Evolutionary conservation across 78 protist genomes (phyloP).

Genomic region (Pigoraptor vietnamica): DNA sequence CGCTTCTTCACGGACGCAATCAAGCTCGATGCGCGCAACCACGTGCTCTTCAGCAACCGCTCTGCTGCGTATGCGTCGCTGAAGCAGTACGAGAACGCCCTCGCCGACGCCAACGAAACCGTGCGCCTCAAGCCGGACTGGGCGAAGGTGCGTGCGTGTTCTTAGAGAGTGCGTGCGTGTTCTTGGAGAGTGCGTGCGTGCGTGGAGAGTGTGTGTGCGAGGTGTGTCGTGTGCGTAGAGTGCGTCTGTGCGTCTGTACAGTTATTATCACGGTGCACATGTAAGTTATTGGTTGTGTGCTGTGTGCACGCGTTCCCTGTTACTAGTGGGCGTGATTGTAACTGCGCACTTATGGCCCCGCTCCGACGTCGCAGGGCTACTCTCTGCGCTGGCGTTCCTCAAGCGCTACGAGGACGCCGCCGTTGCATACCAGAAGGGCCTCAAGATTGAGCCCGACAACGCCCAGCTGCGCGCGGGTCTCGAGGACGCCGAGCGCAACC

Average conservation of each 20-base stretch:
- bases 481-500: neutral
- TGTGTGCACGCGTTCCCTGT: no score
- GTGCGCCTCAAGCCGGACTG: constrained; percentile 8
- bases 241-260: no score
- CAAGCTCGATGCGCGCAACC: constrained; percentile 7
- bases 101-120: neutral
- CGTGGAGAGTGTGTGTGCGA: no score
- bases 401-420: neutral
- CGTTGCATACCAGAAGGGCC: neutral
- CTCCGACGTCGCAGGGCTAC: neutral
- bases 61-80: neutral
- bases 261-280: no score
- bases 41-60: constrained; percentile 13
- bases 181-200: no score
- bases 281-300: no score
- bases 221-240: no score
- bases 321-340: no score
- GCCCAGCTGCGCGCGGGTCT: neutral
- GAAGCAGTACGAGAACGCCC: neutral
- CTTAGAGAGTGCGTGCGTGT: no score
- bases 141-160: constrained; percentile 14
- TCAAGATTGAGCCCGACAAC: neutral
- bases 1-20: constrained; percentile 20
- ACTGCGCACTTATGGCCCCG: no score
- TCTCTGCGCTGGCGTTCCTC: neutral